Evolutionary conservation across 2,329 filamentous ascomycete genomes (phyloP), one percentile per base, ranked within the genome.

Genomic region (Cercospora sp.): DNA sequence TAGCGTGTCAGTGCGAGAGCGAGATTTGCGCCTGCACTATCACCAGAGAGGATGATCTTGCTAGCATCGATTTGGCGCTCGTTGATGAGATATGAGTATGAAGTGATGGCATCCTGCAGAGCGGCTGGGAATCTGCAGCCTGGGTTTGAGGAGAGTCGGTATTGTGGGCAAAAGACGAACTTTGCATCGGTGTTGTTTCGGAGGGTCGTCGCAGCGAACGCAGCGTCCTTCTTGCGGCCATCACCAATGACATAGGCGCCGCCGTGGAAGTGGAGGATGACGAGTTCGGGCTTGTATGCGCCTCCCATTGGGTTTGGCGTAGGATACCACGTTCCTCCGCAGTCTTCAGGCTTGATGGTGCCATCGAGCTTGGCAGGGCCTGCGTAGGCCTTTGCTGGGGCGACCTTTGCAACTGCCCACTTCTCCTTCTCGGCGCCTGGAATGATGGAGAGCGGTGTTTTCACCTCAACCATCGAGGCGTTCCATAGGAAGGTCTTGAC

Each of bases 1-100:
- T 86, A 86, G 18, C 83, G 77, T 33, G 86, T 75, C 13, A 86
- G 73, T 0, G 78, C 77, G 23, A 85, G 77, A 0, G 75, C 78
- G 10, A 83, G 74, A 70, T 86, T 85, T 0, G 76, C 84, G 63
- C 84, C 84, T 0, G 84, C 84, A 36, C 80, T 83, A 72, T 86
- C 84, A 5, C 84, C 84, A 0, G 79, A 80, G 0, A 86, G 16
- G 0, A 82, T 75, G 64, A 86, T 83, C 36, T 80, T 76, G 0
- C 68, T 60, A 0, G 83, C 70, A 0, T 80, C 72, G 51, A 86
- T 78, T 0, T 76, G 68, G 13, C 83, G 72, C 4, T 76, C 75
- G n/a, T 80, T 73, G 10, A 84, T 67, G 0, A 85, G 78, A 73
- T 85, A 82, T 6, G 81, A 72, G 71, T 84, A 85, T 3, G 78